Percentiles rank a stretch among this genome's conserved stretches.
Evolutionary conservation across 73 alveolate genomes (phyloP).

Genomic region (Effrenium voratum): DNA sequence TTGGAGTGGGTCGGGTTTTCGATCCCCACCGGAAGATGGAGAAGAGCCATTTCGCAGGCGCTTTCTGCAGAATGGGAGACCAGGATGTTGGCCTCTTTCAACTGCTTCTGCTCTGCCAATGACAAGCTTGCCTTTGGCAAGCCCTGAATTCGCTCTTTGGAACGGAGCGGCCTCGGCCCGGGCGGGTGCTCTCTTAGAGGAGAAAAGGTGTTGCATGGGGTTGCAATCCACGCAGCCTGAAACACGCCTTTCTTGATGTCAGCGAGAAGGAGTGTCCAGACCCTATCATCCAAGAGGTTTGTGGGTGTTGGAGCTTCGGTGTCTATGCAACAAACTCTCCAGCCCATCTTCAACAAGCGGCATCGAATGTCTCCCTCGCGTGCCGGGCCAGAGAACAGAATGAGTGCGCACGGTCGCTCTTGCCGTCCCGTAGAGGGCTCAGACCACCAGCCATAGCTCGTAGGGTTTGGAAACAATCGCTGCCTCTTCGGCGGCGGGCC

Average conservation of each 20-base stretch:
- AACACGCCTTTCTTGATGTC: neutral
- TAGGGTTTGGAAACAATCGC: neutral
- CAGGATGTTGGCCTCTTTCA: constrained; percentile 14
- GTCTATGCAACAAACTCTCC: neutral
- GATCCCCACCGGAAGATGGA: neutral
- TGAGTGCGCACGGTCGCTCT: neutral
- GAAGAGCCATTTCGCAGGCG: too few species aligned
- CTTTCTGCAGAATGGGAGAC: neutral
- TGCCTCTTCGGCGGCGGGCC: neutral
- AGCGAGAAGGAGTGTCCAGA: neutral
- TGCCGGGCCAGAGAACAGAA: neutral
- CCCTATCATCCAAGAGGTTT: neutral
- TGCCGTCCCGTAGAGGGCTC: neutral
- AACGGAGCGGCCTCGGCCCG: neutral
- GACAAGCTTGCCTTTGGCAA: neutral
- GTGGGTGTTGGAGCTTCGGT: neutral
- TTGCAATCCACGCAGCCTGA: neutral
- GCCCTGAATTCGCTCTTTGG: neutral
- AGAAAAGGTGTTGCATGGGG: neutral
- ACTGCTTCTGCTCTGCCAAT: neutral
- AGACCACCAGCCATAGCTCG: neutral
- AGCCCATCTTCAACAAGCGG: neutral
- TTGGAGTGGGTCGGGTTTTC: neutral
- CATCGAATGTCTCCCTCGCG: neutral
- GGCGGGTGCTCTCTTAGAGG: neutral